These are phyloP conservation scores for Gremmenia infestans DNA, from an alignment of 2,329 filamentous ascomycete species.

Conservation along the genomic window DNA sequence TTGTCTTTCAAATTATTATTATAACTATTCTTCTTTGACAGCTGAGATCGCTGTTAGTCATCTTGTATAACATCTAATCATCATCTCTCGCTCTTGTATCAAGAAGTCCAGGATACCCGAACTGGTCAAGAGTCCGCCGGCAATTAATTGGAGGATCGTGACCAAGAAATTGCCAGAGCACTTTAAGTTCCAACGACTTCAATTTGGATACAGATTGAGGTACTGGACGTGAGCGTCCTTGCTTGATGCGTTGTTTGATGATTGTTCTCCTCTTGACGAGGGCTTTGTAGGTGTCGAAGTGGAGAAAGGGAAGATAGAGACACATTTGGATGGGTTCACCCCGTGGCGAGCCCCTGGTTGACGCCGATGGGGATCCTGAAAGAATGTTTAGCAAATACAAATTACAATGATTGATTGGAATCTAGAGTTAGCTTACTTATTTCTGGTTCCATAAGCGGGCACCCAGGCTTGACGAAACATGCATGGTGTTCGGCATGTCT, in stretches of 20 bases:
- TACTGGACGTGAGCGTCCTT: constrained; percentile 8
- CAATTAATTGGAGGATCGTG: constrained; percentile 12
- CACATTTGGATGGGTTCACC: constrained; percentile 1
- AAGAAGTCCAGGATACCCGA: constrained; percentile 10
- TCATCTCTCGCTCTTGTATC: constrained; percentile 7
- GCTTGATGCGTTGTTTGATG: constrained; percentile 5
- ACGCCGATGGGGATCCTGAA: background rate
- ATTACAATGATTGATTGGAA: background rate
- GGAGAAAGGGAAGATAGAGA: constrained; percentile 6
- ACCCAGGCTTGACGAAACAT: constrained; percentile 11
- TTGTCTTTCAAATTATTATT: background rate
- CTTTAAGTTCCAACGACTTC: constrained; percentile 7
- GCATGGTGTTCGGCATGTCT: constrained; percentile 9
- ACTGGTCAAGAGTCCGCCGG: constrained; percentile 11
- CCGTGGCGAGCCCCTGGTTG: background rate
- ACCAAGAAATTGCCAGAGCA: constrained; percentile 11
- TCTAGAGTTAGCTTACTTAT: background rate
- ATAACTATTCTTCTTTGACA: background rate
- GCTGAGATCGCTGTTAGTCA: constrained; percentile 1
- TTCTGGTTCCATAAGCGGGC: background rate
- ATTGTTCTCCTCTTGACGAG: constrained; percentile 3
- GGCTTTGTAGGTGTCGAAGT: constrained; percentile 8
- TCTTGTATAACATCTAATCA: constrained; percentile 9
- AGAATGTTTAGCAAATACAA: background rate
- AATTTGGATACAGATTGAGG: constrained; percentile 5